phyloP scores from a whole-genome alignment of 495 filamentous ascomycete species.

The Neurospora sublineolata region DNA sequence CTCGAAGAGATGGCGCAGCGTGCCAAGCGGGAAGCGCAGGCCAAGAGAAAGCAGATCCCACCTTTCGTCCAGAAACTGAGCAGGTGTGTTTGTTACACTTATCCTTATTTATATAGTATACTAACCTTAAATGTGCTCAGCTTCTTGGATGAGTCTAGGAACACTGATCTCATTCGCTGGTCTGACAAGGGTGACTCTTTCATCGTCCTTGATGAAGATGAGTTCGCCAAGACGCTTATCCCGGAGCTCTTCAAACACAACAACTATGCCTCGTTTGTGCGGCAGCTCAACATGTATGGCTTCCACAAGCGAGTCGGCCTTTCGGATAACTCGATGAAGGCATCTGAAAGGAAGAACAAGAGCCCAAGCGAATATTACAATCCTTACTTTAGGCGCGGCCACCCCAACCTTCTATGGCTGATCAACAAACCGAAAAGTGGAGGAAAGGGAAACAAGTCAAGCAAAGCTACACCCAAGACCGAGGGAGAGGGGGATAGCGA shows the following conservation, averaged over 20 bases:
- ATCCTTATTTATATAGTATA: background rate
- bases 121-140: constrained; percentile 32
- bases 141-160: constrained; percentile 84
- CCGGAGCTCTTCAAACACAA: constrained; percentile 98
- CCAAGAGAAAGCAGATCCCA: constrained; percentile 86
- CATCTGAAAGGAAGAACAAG: constrained; percentile 92
- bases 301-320: constrained; percentile 98
- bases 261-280: constrained; percentile 97
- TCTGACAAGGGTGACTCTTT: constrained; percentile 94
- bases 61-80: constrained; percentile 97
- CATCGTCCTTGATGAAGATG: constrained; percentile 93
- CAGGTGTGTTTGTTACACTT: constrained; percentile 48
- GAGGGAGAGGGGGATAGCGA: constrained; percentile 61
- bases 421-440: constrained; percentile 91
- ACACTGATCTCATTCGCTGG: constrained; percentile 93
- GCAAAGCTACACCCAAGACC: constrained; percentile 50
- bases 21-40: constrained; percentile 72
- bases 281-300: constrained; percentile 98
- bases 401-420: constrained; percentile 90
- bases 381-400: constrained; percentile 85
- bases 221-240: constrained; percentile 94
- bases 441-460: constrained; percentile 29
- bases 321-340: constrained; percentile 93
- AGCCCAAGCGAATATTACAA: constrained; percentile 97
- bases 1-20: constrained; percentile 62